Percentiles rank a stretch among this genome's conserved stretches.
Evolutionary conservation across 1,284 basidiomycete species (phyloP).

Genomic region (Cutaneotrichosporon sp.): DNA sequence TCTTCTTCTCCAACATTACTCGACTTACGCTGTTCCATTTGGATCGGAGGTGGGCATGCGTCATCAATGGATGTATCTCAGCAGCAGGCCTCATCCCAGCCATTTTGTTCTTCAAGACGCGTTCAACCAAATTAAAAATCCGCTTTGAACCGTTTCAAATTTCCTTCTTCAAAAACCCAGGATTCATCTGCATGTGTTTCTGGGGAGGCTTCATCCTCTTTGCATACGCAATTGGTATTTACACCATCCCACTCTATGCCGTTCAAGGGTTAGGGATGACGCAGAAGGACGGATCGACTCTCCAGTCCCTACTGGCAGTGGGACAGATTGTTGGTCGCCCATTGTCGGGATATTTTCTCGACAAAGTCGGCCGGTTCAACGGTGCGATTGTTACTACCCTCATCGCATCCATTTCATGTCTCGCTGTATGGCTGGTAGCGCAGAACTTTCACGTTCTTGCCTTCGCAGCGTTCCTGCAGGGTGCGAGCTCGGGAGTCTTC

Average conservation of each 20-base stretch:
- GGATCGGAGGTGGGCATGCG: slow-evolving; percentile 44
- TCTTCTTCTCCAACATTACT: slow-evolving; percentile 48
- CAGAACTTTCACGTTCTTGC: slow-evolving; percentile 49
- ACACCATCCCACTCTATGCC: slow-evolving; percentile 53
- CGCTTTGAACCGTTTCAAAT: slow-evolving; percentile 35
- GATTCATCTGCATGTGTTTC: slow-evolving; percentile 41
- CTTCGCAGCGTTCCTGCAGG: slow-evolving; percentile 53
- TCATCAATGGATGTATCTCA: slow-evolving; percentile 44
- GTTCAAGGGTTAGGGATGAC: slow-evolving; percentile 50
- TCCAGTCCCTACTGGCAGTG: slow-evolving; percentile 53
- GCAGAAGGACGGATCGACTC: slow-evolving; percentile 52
- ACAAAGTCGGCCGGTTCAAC: slow-evolving; percentile 53
- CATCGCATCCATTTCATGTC: slow-evolving; percentile 49
- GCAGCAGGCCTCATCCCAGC: slow-evolving; percentile 47
- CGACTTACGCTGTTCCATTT: slow-evolving; percentile 39
- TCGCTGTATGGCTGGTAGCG: slow-evolving; percentile 54
- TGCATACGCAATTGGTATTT: slow-evolving; percentile 54
- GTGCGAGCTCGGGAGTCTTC: slow-evolving; percentile 36
- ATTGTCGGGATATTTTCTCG: slow-evolving; percentile 47
- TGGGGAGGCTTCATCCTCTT: slow-evolving; percentile 42
- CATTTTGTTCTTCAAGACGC: slow-evolving; percentile 32
- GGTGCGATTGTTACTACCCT: slow-evolving; percentile 50
- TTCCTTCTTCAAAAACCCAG: slow-evolving; percentile 36
- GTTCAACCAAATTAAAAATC: slow-evolving; percentile 31
- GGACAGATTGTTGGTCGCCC: slow-evolving; percentile 55